A percentile compares a stretch with the other conserved stretches of the same genome.
Conservation (phyloP, 306 rosid genomes). For the Lablab purpureus region DNA sequence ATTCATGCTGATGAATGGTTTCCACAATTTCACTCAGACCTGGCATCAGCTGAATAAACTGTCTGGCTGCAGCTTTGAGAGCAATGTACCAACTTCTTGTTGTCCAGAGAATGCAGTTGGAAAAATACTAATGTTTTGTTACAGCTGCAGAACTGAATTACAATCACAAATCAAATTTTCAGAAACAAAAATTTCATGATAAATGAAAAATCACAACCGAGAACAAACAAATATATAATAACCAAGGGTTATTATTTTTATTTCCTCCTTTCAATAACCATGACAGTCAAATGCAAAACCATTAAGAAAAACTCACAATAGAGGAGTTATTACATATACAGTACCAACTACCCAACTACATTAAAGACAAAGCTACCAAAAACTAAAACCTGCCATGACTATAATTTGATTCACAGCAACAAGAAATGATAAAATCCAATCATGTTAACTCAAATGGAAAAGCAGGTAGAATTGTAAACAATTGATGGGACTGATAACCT, state of each 20-base stretch:
- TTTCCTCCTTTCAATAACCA: not conserved
- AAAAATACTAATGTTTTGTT: conserved; percentile 40
- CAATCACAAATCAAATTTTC: conserved; percentile 43
- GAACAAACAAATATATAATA: not conserved
- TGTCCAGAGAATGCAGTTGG: conserved; percentile 39
- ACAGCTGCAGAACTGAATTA: conserved; percentile 50
- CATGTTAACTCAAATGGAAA: conserved; percentile 18
- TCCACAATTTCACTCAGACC: conserved; percentile 46
- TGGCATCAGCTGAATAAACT: conserved; percentile 51
- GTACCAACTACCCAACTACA: not conserved
- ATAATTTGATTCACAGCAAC: not conserved
- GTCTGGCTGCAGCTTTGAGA: conserved; percentile 22
- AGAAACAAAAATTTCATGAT: conserved; percentile 21
- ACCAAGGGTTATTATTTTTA: conserved; percentile 3
- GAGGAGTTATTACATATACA: not conserved
- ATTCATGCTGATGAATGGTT: conserved; percentile 55
- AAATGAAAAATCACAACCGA: not conserved
- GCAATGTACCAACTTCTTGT: conserved; percentile 38
- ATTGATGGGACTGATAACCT: not conserved
- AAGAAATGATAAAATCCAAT: conserved; percentile 28
- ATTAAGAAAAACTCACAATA: conserved; percentile 20
- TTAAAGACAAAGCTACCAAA: not conserved
- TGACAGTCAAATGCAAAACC: conserved; percentile 34
- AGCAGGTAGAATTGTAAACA: not conserved
- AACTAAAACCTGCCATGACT: conserved; percentile 20